Base-by-base conservation (phyloP, 352 stramenopile species). In the Phytopythium aichiense region DNA sequence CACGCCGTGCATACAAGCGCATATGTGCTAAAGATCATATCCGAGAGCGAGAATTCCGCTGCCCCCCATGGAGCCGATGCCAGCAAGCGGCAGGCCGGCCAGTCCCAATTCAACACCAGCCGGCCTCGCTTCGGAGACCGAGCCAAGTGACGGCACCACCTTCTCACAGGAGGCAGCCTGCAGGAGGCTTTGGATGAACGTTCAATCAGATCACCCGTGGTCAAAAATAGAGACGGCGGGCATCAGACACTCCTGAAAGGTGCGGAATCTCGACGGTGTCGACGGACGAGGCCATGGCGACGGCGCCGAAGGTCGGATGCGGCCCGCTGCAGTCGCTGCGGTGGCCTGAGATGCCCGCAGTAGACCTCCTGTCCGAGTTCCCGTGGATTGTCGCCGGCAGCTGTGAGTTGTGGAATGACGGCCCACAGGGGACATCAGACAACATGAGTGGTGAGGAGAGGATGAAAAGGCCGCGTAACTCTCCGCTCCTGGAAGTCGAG, bases 281-380 rank as follows among this genome's bases (percentile, higher is more conserved):
- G 16, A 37, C 4, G 16, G 20, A n/a, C 15, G 15, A 20, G 15
- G 30, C 20, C 6, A 56, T 42, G 31, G 50, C 30, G 7, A 8
- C 28, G 15, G 1, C 30, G 28, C 28, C 30, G 15, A 8, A 1
- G 16, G 9, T 33, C 28, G 50, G 4, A 23, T 37, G 33, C 52
- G n/a, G 33, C 11, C 15, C 64, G 56, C 49, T 84, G 40, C 69
- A 72, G 22, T 63, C 63, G 28, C 58, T 86, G n/a, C 49, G 22
- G 37, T 87, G 76, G 78, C 64, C 73, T 7, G 11, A 50, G 2
- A 48, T 68, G 15, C 64, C 66, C 35, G 42, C 66, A 23, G 74
- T 83, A 25, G 76, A 88, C 65, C 59, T 88, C 31, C 28, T 69
- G 8, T 30, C 53, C 53, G 72, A 85, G 57, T 84, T 76, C 35